Evolutionary conservation across 768 basidiomycete species (phyloP).

Genomic region (Rhodotorula kratochvilovae): DNA sequence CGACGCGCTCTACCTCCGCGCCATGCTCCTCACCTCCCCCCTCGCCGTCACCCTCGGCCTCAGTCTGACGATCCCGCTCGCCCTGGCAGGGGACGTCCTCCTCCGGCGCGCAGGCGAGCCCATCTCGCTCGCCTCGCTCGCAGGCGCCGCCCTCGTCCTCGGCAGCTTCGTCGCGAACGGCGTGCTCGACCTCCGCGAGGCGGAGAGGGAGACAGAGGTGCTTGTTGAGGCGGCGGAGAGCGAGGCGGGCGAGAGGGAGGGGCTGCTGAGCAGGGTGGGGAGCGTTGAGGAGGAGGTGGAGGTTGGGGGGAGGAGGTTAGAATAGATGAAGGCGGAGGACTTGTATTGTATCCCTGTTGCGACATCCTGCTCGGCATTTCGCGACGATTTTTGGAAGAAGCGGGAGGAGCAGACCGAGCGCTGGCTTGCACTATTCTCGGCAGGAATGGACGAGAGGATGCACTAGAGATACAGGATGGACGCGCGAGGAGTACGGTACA

Average conservation of each 20-base stretch:
- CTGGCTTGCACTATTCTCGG: no score
- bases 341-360: background rate
- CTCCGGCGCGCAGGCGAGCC: conserved; percentile 49
- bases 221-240: background rate
- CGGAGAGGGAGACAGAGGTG: conserved; percentile 15
- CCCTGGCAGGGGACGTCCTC: conserved; percentile 70
- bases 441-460: no score
- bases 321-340: background rate
- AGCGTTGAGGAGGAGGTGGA: conserved; percentile 7
- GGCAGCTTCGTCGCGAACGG: conserved; percentile 73
- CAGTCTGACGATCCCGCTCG: conserved; percentile 86
- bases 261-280: conserved; percentile 3
- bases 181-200: conserved; percentile 46
- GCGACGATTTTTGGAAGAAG: no score
- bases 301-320: background rate
- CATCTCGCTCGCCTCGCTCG: conserved; percentile 51
- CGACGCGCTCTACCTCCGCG: conserved; percentile 62
- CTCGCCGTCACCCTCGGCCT: conserved; percentile 88
- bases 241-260: conserved; percentile 43
- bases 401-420: no score
- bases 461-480: no score
- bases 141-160: conserved; percentile 73
- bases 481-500: no score
- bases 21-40: conserved; percentile 96
- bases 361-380: background rate